Base-by-base conservation (phyloP, 2,329 filamentous ascomycete species). In the Ustilaginoidea virens region DNA sequence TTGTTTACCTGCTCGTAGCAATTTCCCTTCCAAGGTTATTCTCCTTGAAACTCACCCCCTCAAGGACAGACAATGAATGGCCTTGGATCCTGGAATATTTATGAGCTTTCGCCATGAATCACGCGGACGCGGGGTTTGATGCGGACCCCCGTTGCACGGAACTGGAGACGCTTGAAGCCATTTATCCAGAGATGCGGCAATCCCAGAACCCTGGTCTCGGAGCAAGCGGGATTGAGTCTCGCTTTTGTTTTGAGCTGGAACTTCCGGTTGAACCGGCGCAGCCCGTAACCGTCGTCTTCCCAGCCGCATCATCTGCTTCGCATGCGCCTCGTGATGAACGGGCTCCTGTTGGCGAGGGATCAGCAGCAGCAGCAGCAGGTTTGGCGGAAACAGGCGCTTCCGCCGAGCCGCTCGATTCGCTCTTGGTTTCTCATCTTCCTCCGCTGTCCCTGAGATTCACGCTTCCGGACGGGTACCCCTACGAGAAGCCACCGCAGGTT, bases 151-250 rank as follows among this genome's bases (percentile, higher is more conserved):
- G 74, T 28, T 49, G 59, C 31, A 55, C 62, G 26, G 74, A 79
- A 55, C 57, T 79, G 31, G 63, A 61, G 41, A 65, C 70, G 10
- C 60, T 79, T 32, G 53, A 60, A 32, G 69, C 72, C 36, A 79
- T 80, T 41, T 80, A 66, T 38, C 74, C 74, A n/a, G 74, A 79
- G 48, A 64, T 79, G 10, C 56, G 56, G 17, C 49, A 53, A 7
- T 46, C 59, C 13, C 47, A 57, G 25, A 44, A 55, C 5, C 40
- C 58, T 18, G 52, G 61, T 33, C 5, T 13, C 13, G 5, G 5
- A 16, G 16, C 15, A 8, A 10, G 5, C 23, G 13, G 19, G 3
- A 21, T 11, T 13, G n/a, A 11, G 4, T 35, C 36, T 3, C 17
- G 25, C n/a, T 61, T 63, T 40, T 55, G 53, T 6, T 63, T 74